Percentiles rank a stretch among this genome's conserved stretches.
Evolutionary conservation across 257 asterid species (phyloP).

Genomic region (Solanum paucissectum): DNA sequence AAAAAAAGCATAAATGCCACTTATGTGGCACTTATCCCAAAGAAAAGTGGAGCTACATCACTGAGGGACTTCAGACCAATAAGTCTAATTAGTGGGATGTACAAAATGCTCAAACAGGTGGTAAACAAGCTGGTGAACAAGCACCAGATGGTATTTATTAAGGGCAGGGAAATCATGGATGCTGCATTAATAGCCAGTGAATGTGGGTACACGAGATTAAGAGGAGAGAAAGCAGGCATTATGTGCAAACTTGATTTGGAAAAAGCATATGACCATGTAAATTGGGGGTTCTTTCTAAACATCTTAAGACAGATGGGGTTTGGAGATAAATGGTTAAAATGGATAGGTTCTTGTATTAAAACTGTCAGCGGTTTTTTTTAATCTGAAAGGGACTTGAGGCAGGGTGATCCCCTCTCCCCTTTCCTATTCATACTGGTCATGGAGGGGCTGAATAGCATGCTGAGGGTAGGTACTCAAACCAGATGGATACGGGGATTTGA

Average conservation of each 20-base stretch:
- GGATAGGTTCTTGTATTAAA: too few species aligned
- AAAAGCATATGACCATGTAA: neutral
- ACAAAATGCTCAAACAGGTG: neutral
- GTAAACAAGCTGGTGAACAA: neutral
- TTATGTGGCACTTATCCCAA: neutral
- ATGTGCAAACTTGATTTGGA: neutral
- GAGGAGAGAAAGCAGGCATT: neutral
- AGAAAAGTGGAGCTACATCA: neutral
- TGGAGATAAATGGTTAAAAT: too few species aligned
- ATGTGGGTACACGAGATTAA: neutral
- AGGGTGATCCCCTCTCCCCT: too few species aligned
- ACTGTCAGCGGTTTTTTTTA: too few species aligned
- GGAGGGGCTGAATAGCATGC: too few species aligned
- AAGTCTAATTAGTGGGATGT: neutral
- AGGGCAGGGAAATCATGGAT: neutral
- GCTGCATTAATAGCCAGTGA: neutral
- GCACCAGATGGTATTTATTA: neutral
- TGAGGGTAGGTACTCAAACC: too few species aligned
- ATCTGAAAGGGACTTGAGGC: too few species aligned
- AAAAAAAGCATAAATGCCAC: neutral
- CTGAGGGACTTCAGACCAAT: neutral
- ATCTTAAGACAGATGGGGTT: neutral
- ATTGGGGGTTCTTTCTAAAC: neutral
- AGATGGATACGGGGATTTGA: too few species aligned
- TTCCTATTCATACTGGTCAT: too few species aligned